These are phyloP conservation scores for Suhomyces vadensis DNA, from an alignment of 805 yeast species.

Conservation along the genomic window DNA sequence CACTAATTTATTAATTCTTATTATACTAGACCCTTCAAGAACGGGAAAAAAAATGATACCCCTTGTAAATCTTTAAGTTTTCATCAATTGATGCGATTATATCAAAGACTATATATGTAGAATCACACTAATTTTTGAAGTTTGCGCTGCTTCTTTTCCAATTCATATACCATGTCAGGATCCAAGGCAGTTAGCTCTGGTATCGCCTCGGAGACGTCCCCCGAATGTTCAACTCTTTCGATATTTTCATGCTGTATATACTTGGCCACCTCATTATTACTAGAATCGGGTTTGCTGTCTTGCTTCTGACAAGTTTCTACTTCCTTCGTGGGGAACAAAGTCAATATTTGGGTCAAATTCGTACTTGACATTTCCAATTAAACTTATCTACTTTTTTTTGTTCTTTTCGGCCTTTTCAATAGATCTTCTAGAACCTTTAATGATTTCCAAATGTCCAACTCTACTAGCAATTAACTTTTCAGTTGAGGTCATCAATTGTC, in stretches of 20 bases:
- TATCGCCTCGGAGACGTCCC: conserved; percentile 7
- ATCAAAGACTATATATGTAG: background rate
- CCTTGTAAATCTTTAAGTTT: too few relatives aligned
- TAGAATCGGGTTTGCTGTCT: background rate
- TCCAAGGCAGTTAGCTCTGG: conserved; percentile 30
- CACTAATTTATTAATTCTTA: too few relatives aligned
- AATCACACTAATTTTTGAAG: too few relatives aligned
- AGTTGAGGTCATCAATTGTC: conserved; percentile 59
- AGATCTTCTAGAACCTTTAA: conserved; percentile 88
- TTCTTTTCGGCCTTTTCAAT: conserved; percentile 62
- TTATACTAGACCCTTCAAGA: too few relatives aligned
- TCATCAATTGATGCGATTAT: background rate
- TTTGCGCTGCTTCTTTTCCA: conserved; percentile 16
- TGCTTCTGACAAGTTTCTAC: background rate
- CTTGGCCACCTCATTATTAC: background rate
- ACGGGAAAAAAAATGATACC: too few relatives aligned
- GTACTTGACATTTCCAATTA: conserved; percentile 1
- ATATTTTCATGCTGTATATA: background rate
- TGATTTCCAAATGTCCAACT: conserved; percentile 90
- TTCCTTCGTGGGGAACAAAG: conserved; percentile 2
- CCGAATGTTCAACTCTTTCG: background rate
- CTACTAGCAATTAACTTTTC: conserved; percentile 85
- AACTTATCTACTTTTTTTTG: conserved; percentile 19
- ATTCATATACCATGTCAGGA: conserved; percentile 23
- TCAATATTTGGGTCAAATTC: background rate